Conservation (phyloP, 1,284 basidiomycete genomes). For the Fomitiporia mediterranea region DNA sequence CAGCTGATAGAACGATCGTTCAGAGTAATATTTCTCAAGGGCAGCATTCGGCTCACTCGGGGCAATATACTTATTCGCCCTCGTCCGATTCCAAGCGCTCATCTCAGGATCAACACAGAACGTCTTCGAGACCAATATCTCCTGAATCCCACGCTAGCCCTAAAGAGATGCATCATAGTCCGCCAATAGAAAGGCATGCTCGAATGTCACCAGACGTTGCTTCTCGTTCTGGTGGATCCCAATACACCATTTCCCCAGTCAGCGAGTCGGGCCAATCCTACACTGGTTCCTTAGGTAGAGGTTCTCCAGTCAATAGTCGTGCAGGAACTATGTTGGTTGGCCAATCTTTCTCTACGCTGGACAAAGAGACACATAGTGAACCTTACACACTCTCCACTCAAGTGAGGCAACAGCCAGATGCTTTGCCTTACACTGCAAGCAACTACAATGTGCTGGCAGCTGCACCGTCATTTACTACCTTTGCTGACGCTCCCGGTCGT, state of each 20-base stretch:
- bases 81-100: neutral
- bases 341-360: slow-evolving; percentile 13
- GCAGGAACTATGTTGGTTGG: neutral
- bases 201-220: slow-evolving; percentile 4
- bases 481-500: slow-evolving; percentile 4
- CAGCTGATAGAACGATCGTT: neutral
- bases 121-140: slow-evolving; percentile 9
- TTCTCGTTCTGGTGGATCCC: neutral
- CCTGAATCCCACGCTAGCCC: slow-evolving; percentile 4
- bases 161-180: neutral
- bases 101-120: neutral
- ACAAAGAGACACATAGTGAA: slow-evolving; percentile 25
- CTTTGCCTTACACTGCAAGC: slow-evolving; percentile 26
- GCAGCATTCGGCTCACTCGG: neutral
- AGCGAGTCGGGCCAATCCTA: slow-evolving; percentile 16
- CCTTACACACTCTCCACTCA: slow-evolving; percentile 40
- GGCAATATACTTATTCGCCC: neutral
- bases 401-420: slow-evolving; percentile 26
- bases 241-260: slow-evolving; percentile 10
- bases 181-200: neutral
- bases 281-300: slow-evolving; percentile 8
- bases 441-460: slow-evolving; percentile 27
- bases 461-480: slow-evolving; percentile 20
- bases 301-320: slow-evolving; percentile 5
- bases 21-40: neutral